A percentile compares a stretch with the other conserved stretches of the same genome.
Conservation (phyloP, 78 protist genomes). For the Cavenderia fasciculata region DNA sequence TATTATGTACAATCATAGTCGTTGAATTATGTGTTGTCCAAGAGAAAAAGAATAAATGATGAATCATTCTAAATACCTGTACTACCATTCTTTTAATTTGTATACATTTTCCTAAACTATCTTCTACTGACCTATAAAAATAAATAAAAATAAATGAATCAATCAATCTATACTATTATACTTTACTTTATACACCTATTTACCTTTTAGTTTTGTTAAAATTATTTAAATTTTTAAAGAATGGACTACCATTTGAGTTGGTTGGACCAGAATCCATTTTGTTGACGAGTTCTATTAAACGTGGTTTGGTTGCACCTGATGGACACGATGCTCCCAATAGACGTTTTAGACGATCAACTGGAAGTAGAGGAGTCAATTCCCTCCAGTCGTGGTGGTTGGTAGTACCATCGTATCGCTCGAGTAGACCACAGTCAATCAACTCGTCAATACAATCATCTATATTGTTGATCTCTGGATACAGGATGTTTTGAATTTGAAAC, state of each 20-base stretch:
- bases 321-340: background rate
- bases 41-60: slow-evolving; percentile 38
- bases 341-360: background rate
- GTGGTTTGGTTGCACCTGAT: background rate
- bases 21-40: slow-evolving; percentile 43
- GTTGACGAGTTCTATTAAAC: background rate
- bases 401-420: background rate
- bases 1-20: slow-evolving; percentile 25
- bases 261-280: background rate
- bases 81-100: background rate
- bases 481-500: background rate
- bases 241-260: background rate
- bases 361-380: slow-evolving; percentile 4
- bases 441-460: background rate
- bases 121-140: slow-evolving; percentile 23
- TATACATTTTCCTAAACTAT: slow-evolving; percentile 2
- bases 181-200: background rate
- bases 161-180: background rate
- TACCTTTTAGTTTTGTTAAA: slow-evolving; percentile 3
- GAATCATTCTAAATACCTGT: slow-evolving; percentile 19
- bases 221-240: background rate
- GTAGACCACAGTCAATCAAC: background rate
- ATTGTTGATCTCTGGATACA: background rate
- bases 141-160: no score
- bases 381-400: slow-evolving; percentile 11